Conservation (phyloP, 2,329 filamentous ascomycete species). For the Neonectria ditissima region DNA sequence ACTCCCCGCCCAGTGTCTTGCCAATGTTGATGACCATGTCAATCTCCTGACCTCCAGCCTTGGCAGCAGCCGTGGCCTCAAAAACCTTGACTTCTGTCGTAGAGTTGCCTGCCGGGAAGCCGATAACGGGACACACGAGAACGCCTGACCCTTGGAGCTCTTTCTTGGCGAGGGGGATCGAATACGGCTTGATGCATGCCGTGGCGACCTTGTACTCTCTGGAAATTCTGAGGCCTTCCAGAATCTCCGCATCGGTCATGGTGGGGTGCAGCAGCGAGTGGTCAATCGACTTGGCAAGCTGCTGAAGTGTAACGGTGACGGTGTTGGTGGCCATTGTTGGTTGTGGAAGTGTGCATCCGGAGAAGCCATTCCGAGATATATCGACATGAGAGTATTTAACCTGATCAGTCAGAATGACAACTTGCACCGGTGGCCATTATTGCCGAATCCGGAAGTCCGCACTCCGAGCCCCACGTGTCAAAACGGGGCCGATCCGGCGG, state of each 20-base stretch:
- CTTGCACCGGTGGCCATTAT: not conserved
- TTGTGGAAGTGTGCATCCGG: too few species aligned
- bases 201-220: constrained; percentile 63
- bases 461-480: not conserved
- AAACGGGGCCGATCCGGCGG: not conserved
- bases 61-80: constrained; percentile 62
- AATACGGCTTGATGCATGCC: constrained; percentile 70
- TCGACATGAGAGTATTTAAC: not conserved
- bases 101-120: constrained; percentile 71
- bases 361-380: too few species aligned
- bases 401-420: not conserved
- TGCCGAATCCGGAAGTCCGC: not conserved
- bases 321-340: constrained; percentile 32
- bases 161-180: constrained; percentile 60
- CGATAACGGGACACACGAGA: constrained; percentile 67
- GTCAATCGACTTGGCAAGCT: constrained; percentile 68
- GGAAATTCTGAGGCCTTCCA: constrained; percentile 60
- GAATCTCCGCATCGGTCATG: constrained; percentile 67
- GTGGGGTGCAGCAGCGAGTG: constrained; percentile 72
- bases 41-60: constrained; percentile 64
- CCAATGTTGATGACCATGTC: constrained; percentile 73
- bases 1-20: constrained; percentile 67
- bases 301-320: constrained; percentile 56
- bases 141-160: constrained; percentile 62
- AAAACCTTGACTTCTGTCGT: constrained; percentile 65